Percentiles rank a stretch among this genome's conserved stretches.
phyloP scores from a whole-genome alignment of 2,329 filamentous ascomycete genomes.

The Talaromyces sp. region DNA sequence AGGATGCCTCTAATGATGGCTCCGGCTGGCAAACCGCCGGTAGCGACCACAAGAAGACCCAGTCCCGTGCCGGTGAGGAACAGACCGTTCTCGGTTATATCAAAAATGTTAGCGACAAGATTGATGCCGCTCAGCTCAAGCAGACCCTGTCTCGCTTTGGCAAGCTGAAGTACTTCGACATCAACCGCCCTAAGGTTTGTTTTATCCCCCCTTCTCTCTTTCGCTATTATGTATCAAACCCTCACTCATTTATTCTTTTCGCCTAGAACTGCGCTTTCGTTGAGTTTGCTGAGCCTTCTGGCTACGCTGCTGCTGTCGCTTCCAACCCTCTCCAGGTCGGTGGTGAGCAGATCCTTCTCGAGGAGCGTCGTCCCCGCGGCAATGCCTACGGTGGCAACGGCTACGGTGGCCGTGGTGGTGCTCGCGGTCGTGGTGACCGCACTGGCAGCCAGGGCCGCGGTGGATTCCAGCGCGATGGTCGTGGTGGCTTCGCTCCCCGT shows the following conservation, averaged over 20 bases:
- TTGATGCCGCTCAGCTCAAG: slow-evolving; percentile 73
- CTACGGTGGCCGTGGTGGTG: slow-evolving; percentile 63
- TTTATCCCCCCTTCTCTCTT: not conserved
- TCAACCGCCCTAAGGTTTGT: slow-evolving; percentile 73
- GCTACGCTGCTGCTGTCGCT: slow-evolving; percentile 78
- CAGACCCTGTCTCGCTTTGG: slow-evolving; percentile 70
- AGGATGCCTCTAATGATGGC: slow-evolving; percentile 74
- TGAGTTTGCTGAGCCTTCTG: slow-evolving; percentile 80
- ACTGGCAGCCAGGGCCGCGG: slow-evolving; percentile 65
- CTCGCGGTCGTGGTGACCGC: slow-evolving; percentile 71
- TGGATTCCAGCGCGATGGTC: slow-evolving; percentile 69
- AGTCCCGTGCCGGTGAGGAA: slow-evolving; percentile 71
- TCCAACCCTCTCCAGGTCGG: slow-evolving; percentile 86
- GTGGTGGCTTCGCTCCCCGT: slow-evolving; percentile 67
- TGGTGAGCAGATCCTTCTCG: slow-evolving; percentile 79
- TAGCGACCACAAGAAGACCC: slow-evolving; percentile 76
- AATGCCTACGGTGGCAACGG: slow-evolving; percentile 70
- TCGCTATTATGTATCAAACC: not conserved
- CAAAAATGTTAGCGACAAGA: slow-evolving; percentile 91
- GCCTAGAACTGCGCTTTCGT: slow-evolving; percentile 92
- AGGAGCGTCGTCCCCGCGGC: slow-evolving; percentile 81
- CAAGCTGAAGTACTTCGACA: slow-evolving; percentile 65
- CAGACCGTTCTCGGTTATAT: slow-evolving; percentile 85
- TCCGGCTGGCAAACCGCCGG: slow-evolving; percentile 88
- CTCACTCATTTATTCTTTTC: slow-evolving; percentile 1